Evolutionary conservation across 78 protist genomes (phyloP).

Genomic region (Dictyostelium discoideum): dicty_2.7 NC_007091.3:1429001-1429500

Average conservation of each 20-base stretch:
- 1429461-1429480: background rate
- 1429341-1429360: no score
- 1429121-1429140: background rate
- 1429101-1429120: background rate
- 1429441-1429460: background rate
- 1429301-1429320: background rate
- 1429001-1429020: background rate
- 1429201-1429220: slow-evolving; percentile 17
- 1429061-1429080: background rate
- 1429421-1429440: background rate
- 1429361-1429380: background rate
- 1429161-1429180: background rate
- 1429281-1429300: background rate
- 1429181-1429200: background rate
- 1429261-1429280: background rate
- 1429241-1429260: no score
- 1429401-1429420: background rate
- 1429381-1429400: background rate
- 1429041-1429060: background rate
- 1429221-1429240: background rate
- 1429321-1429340: background rate
- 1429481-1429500: background rate
- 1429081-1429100: slow-evolving; percentile 4
- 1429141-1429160: background rate
- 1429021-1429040: background rate